Evolutionary conservation across 2,329 filamentous ascomycete genomes (phyloP), one percentile per base, ranked within the genome.

Genomic region (Fonsecaea pugnacius): DNA sequence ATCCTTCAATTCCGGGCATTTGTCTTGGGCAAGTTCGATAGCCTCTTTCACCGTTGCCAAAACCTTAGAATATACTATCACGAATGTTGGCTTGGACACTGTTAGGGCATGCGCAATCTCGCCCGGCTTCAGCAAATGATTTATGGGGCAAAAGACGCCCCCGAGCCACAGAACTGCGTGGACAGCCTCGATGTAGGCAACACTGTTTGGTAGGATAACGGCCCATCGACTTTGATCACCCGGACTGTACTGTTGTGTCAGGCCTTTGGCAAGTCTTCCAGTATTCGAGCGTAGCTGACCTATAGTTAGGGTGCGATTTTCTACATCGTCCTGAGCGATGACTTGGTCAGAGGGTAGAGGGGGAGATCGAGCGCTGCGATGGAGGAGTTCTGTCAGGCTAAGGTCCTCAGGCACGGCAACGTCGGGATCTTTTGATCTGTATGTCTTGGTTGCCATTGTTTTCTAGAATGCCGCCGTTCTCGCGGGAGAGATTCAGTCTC

Each of bases 341-440:
- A 82, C 64, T 36, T 63, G 60, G 35, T 40, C 33, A 16, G 54
- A 16, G 16, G 33, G 55, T 61, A 81, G 79, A 0, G 79, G 80
- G 32, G 78, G 75, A 2, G 72, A 62, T 1, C 75, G 72, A 6
- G 76, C 76, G 10, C 72, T 70, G 4, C 63, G 67, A 64, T 81
- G 78, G 52, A 82, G 75, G 30, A 82, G 74, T 65, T 82, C 74
- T 4, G 79, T 82, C 52, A 82, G 74, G 63, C 79, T 81, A 33
- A 77, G 70, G 67, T 79, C 74, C 12, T 64, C 70, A 1, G 80
- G 79, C 59, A 81, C 60, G 21, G 48, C 32, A 46, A 60, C 51
- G 46, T 52, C 61, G 10, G 52, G 51, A 14, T 60, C 54, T 33
- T 36, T 21, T 5, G 62, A 64, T 48, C 60, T 55, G 27, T 64